Percentiles rank a stretch among this genome's conserved stretches.
Conservation (phyloP, 352 stramenopile species). For the Phytopythium chamaehyphon region DNA sequence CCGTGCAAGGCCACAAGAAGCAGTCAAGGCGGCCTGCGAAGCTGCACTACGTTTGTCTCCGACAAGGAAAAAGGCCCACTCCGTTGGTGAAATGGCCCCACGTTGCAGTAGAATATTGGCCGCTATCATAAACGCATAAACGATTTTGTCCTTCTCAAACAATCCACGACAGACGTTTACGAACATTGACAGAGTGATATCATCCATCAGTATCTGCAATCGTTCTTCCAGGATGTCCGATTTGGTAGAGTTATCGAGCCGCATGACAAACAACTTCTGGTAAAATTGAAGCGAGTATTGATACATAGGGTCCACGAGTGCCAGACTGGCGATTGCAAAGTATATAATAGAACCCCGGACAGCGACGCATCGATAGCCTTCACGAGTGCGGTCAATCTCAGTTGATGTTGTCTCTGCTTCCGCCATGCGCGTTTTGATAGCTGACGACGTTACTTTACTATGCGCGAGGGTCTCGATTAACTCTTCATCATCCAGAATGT, state of each 20-base stretch:
- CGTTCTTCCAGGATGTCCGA: slow-evolving; percentile 77
- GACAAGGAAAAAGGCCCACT: slow-evolving; percentile 90
- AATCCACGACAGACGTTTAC: slow-evolving; percentile 92
- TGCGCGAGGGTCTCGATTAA: slow-evolving; percentile 89
- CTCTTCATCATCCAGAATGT: slow-evolving; percentile 94
- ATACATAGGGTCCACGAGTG: slow-evolving; percentile 94
- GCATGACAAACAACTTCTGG: slow-evolving; percentile 89
- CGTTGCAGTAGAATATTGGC: slow-evolving; percentile 82
- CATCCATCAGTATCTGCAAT: slow-evolving; percentile 88
- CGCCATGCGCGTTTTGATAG: slow-evolving; percentile 88
- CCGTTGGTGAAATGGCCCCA: slow-evolving; percentile 52
- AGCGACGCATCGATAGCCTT: slow-evolving; percentile 90
- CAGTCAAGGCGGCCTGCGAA: slow-evolving; percentile 29
- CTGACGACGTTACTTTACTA: slow-evolving; percentile 88
- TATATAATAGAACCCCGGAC: slow-evolving; percentile 91
- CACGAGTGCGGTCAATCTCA: slow-evolving; percentile 89
- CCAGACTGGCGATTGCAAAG: slow-evolving; percentile 91
- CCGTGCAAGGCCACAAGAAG: slow-evolving; percentile 24
- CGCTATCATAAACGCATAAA: slow-evolving; percentile 93
- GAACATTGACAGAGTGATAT: slow-evolving; percentile 92
- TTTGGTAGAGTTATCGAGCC: slow-evolving; percentile 79
- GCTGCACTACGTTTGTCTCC: slow-evolving; percentile 76
- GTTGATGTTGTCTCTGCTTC: slow-evolving; percentile 88
- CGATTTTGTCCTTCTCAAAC: slow-evolving; percentile 95
- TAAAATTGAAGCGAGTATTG: slow-evolving; percentile 95